Percentiles rank a stretch among this genome's conserved stretches.
phyloP scores from a whole-genome alignment of 2,329 filamentous ascomycete species.

The Tolypocladium inflatum region DNA sequence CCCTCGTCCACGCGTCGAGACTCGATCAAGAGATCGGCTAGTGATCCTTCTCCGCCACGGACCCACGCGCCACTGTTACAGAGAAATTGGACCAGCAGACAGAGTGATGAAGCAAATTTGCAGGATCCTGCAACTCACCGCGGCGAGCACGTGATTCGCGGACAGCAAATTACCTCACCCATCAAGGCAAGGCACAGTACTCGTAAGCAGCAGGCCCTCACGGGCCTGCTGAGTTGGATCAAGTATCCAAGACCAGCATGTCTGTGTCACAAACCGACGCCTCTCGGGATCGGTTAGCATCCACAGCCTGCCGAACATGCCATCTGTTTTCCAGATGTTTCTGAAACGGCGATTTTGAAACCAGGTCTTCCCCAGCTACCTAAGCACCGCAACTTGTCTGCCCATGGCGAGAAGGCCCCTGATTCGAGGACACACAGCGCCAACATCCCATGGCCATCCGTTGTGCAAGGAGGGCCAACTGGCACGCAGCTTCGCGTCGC shows the following conservation, averaged over 20 bases:
- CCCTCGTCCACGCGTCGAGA: neutral
- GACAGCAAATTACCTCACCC: neutral
- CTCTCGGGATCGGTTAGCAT: neutral
- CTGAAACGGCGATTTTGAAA: neutral
- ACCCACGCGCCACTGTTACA: constrained; percentile 3
- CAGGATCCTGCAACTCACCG: neutral
- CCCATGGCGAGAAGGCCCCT: no score
- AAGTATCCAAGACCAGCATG: no score
- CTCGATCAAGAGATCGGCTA: neutral
- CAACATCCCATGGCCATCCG: neutral
- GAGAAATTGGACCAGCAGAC: neutral
- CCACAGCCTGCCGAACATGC: neutral
- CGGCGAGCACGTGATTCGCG: neutral
- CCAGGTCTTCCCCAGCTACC: neutral
- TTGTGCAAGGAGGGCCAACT: neutral
- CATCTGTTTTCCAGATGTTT: neutral
- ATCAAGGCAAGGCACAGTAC: neutral
- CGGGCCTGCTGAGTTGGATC: no score
- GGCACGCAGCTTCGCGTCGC: neutral
- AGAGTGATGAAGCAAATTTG: neutral
- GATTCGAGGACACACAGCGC: neutral
- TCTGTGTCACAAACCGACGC: neutral
- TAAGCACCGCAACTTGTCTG: neutral
- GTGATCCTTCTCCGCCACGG: neutral
- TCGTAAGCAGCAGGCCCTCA: neutral